phyloP scores from a whole-genome alignment of 192 early-diverging fungal species.

The Backusella sp. region DNA sequence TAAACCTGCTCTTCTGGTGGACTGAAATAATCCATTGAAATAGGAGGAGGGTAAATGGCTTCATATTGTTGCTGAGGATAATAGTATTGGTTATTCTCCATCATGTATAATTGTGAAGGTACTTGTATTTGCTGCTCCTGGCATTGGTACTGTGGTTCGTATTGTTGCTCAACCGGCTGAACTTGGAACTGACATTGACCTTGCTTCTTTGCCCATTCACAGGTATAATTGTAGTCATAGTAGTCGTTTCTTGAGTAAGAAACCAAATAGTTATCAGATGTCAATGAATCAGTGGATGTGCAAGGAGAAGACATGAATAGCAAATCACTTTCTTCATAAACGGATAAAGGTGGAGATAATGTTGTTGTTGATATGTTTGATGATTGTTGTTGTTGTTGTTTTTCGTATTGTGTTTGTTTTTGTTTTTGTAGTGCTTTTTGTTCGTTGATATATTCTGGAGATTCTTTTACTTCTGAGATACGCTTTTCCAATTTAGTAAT shows the following conservation, averaged over 20 bases:
- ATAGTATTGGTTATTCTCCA: background rate
- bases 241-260: background rate
- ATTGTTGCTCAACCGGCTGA: background rate
- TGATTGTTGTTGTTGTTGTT: background rate
- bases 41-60: background rate
- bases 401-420: background rate
- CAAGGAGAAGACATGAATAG: constrained; percentile 1
- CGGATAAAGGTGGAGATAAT: background rate
- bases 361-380: background rate
- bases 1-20: background rate
- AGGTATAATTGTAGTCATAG: background rate
- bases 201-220: background rate
- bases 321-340: background rate
- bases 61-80: background rate
- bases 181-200: background rate
- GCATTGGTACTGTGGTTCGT: background rate
- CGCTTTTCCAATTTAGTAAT: constrained; percentile 27
- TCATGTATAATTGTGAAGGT: background rate
- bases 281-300: constrained; percentile 1
- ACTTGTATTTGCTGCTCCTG: background rate
- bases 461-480: constrained; percentile 11
- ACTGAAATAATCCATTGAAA: background rate
- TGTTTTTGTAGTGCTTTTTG: background rate
- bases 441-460: background rate
- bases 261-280: constrained; percentile 4